Evolutionary conservation across 371 early-diverging fungal genomes (phyloP).

Genomic region (Amoeboradix gromovi): DNA sequence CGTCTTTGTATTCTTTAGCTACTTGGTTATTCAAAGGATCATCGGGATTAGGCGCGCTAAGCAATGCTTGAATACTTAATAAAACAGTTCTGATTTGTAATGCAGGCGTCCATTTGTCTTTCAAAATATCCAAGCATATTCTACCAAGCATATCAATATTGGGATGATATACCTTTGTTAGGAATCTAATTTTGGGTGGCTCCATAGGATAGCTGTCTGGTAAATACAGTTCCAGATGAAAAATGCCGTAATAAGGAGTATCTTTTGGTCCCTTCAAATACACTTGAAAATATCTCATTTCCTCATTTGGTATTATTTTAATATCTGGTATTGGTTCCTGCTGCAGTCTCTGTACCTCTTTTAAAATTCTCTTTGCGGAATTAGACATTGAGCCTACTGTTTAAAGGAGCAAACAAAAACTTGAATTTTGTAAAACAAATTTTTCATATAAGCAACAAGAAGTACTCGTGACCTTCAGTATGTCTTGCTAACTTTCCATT

Average conservation of each 20-base stretch:
- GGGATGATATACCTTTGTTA: conserved; percentile 96
- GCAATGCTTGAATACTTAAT: conserved; percentile 86
- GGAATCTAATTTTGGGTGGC: conserved; percentile 89
- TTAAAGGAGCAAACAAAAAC: too few relatives aligned
- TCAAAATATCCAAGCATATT: conserved; percentile 93
- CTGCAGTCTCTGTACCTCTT: conserved; percentile 81
- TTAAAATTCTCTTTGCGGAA: neutral
- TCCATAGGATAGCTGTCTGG: conserved; percentile 96
- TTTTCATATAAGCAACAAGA: too few relatives aligned
- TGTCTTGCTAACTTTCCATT: too few relatives aligned
- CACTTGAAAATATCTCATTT: conserved; percentile 87
- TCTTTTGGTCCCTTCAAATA: conserved; percentile 75
- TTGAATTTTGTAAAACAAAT: too few relatives aligned
- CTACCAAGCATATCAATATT: conserved; percentile 95
- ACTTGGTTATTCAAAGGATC: conserved; percentile 94
- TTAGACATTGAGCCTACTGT: too few relatives aligned
- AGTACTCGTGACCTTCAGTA: too few relatives aligned
- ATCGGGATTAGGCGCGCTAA: conserved; percentile 63
- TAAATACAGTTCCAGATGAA: conserved; percentile 78
- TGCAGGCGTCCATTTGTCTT: conserved; percentile 97
- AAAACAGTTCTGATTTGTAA: conserved; percentile 89
- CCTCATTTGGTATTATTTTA: conserved; percentile 60
- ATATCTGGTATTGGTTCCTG: conserved; percentile 90
- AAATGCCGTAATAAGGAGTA: conserved; percentile 91
- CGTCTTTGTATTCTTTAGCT: conserved; percentile 92